Percentiles rank a stretch among this genome's conserved stretches.
Evolutionary conservation across 2,329 filamentous ascomycete genomes (phyloP).

Genomic region (Trichocomaceae sp.): DNA sequence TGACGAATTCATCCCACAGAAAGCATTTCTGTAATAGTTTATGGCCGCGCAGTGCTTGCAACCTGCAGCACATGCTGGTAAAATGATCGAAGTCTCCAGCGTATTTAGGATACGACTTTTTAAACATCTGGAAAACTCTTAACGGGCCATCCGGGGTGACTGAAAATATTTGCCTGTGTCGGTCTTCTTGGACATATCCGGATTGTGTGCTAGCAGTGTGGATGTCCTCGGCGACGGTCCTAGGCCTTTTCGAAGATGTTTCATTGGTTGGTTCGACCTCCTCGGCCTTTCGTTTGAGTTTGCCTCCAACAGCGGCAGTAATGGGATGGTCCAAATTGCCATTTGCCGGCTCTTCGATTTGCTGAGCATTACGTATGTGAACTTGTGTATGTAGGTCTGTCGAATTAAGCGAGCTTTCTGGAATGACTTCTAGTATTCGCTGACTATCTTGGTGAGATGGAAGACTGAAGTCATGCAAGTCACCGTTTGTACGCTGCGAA

Average conservation of each 20-base stretch:
- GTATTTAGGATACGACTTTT: slow-evolving; percentile 35
- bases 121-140: slow-evolving; percentile 32
- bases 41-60: slow-evolving; percentile 26
- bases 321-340: neutral
- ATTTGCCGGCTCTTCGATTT: neutral
- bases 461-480: neutral
- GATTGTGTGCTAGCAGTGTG: neutral
- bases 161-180: neutral
- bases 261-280: neutral
- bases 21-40: slow-evolving; percentile 30
- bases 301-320: neutral
- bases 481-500: slow-evolving; percentile 6
- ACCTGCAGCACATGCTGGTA: slow-evolving; percentile 29
- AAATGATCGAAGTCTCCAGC: slow-evolving; percentile 35
- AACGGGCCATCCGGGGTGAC: slow-evolving; percentile 18
- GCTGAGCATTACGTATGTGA: neutral
- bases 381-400: slow-evolving; percentile 5
- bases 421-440: slow-evolving; percentile 4
- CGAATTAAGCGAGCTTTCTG: slow-evolving; percentile 8
- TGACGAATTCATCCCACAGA: slow-evolving; percentile 43
- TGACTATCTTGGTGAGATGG: slow-evolving; percentile 12
- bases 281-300: slow-evolving; percentile 5
- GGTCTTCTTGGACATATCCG: slow-evolving; percentile 18
- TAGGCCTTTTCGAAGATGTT: slow-evolving; percentile 4
- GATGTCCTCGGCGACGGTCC: neutral